phyloP scores from a whole-genome alignment of 2,329 filamentous ascomycete species.

The Akanthomyces lecanii region DNA sequence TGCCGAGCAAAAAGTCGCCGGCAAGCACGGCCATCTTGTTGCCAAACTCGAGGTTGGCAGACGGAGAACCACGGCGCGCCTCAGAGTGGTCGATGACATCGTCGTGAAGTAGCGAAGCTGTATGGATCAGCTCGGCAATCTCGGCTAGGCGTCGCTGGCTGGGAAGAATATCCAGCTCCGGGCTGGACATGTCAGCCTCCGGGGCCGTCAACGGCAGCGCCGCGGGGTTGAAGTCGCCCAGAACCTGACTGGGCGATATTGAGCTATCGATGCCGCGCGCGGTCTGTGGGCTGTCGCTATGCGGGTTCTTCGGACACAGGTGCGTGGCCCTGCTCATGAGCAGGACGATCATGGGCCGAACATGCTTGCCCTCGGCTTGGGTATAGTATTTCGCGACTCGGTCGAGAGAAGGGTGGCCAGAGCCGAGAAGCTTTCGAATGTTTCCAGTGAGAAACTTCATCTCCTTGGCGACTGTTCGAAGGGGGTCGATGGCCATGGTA shows the following conservation, averaged over 20 bases:
- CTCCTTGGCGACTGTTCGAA: conserved; percentile 89
- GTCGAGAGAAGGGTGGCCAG: conserved; percentile 89
- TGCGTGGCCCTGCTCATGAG: conserved; percentile 94
- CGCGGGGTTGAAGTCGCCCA: conserved; percentile 78
- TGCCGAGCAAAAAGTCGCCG: conserved; percentile 90
- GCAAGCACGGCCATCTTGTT: conserved; percentile 99
- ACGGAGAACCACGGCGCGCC: conserved; percentile 76
- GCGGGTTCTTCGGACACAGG: conserved; percentile 59
- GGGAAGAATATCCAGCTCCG: conserved; percentile 72
- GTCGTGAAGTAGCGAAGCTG: conserved; percentile 92
- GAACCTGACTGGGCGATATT: conserved; percentile 52
- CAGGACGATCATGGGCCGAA: conserved; percentile 88
- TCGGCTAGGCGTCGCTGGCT: conserved; percentile 89
- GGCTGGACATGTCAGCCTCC: conserved; percentile 34
- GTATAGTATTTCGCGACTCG: conserved; percentile 98
- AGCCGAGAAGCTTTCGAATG: conserved; percentile 87
- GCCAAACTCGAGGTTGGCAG: conserved; percentile 90
- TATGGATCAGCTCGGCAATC: conserved; percentile 96
- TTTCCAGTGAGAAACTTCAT: conserved; percentile 95
- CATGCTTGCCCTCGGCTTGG: conserved; percentile 92
- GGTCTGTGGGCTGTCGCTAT: conserved; percentile 37
- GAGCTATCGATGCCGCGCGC: conserved; percentile 47
- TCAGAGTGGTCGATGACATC: conserved; percentile 95
- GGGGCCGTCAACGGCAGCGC: conserved; percentile 41
- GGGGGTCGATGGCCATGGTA: conserved; percentile 75